Percentiles rank a stretch among this genome's conserved stretches.
phyloP scores from a whole-genome alignment of 208 protist species.

The Wallacemonas sp. region DNA sequence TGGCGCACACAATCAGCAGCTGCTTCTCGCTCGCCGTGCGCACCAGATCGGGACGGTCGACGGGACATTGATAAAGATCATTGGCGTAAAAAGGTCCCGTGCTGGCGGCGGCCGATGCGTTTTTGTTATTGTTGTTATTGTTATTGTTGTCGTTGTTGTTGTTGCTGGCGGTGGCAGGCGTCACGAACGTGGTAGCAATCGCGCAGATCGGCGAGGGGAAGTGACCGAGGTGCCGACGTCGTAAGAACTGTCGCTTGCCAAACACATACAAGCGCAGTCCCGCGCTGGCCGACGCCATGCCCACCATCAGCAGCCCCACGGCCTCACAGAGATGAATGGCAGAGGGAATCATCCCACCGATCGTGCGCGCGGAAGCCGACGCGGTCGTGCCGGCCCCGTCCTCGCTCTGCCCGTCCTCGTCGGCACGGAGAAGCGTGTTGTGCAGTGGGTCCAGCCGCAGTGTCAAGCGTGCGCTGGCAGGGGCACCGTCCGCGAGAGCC shows the following conservation, averaged over 20 bases:
- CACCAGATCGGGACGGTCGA: constrained; percentile 24
- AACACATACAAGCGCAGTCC: constrained; percentile 82
- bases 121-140: too few relatives aligned
- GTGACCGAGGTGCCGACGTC: constrained; percentile 58
- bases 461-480: background rate
- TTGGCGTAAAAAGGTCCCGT: constrained; percentile 15
- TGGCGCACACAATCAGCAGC: constrained; percentile 79
- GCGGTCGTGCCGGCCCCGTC: background rate
- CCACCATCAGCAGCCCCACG: constrained; percentile 80
- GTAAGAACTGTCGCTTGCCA: constrained; percentile 70
- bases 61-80: constrained; percentile 67
- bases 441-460: constrained; percentile 69
- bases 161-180: constrained; percentile 28
- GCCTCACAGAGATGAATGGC: constrained; percentile 75
- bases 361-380: background rate
- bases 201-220: constrained; percentile 71
- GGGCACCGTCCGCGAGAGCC: background rate
- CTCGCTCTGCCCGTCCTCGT: background rate
- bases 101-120: constrained; percentile 23
- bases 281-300: constrained; percentile 44
- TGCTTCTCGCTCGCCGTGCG: constrained; percentile 46
- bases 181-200: constrained; percentile 72
- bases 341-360: constrained; percentile 36
- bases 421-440: constrained; percentile 50
- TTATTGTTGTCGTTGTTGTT: too few relatives aligned